Base-by-base conservation (phyloP, 2,329 filamentous ascomycete species). In the Plectosphaerella sp. region DNA sequence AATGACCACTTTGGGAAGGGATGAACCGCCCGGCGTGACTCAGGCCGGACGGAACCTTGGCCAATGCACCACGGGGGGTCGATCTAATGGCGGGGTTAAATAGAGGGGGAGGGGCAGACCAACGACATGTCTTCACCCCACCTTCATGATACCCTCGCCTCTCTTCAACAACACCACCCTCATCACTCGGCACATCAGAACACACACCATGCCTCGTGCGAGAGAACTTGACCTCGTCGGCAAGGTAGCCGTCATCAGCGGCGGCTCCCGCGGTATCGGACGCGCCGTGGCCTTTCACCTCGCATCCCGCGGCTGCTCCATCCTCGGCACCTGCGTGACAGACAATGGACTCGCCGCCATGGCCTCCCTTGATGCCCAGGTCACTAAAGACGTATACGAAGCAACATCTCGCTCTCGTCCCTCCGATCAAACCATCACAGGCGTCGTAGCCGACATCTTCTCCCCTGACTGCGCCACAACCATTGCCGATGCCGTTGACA, bases 191-290 rank as follows among this genome's bases (percentile, higher is more conserved):
- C 28, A 43, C 41, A 41, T 3, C 37, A 43, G 10, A 12, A 43
- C 41, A 12, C 41, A 43, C 15, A 16, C 35, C 24, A 36, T 33
- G 15, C 20, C 47, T 28, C 47, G 47, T 20, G 14, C 16, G 8
- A 18, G 47, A 11, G 47, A 48, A 10, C 35, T 48, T 4, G 47
- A 48, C 33, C 47, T 79, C 47, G 65, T 69, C 33, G 74, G 73
- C 58, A 79, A 78, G 63, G 72, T 79, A 14, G 75, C 83, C 52
- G 74, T 88, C 58, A 74, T 87, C 65, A 88, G 84, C 11, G 85
- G 80, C 37, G 72, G 79, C 46, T 82, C 83, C 51, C 82, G 83
- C 25, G 62, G 63, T 1, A 65, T 67, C 11, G 62, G 64, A 1
- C 59, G 60, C 3, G 64, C 61, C 3, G 61, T 64, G 15, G 61